phyloP scores from a whole-genome alignment of 768 basidiomycete genomes.

The Lentinula edodes region DNA sequence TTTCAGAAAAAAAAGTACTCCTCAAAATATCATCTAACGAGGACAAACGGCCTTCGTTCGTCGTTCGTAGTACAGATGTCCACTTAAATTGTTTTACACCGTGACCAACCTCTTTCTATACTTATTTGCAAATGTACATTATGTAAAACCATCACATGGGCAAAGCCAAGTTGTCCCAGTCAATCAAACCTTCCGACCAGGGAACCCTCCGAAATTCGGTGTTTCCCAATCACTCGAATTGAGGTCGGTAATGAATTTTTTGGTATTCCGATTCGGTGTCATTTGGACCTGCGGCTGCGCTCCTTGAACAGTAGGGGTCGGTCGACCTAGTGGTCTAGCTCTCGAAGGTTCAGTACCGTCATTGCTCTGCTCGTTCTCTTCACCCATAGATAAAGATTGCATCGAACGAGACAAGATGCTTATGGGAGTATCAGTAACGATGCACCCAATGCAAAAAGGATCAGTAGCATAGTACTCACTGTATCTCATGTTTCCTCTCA shows the following conservation, averaged over 20 bases:
- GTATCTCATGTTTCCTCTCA: constrained; percentile 66
- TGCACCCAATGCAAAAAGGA: not conserved
- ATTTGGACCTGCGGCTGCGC: not conserved
- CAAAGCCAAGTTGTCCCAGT: not conserved
- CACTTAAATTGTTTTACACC: too few species aligned
- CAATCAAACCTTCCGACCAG: not conserved
- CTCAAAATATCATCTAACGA: too few species aligned
- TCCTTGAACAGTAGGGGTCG: not conserved
- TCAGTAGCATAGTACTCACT: constrained; percentile 37
- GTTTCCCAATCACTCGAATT: not conserved
- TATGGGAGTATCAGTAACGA: not conserved
- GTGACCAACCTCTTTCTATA: too few species aligned
- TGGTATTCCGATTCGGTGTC: not conserved
- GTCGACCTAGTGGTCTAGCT: not conserved
- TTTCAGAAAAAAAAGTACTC: too few species aligned
- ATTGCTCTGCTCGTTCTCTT: not conserved
- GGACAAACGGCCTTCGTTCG: too few species aligned
- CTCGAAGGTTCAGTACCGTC: not conserved
- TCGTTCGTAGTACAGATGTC: too few species aligned
- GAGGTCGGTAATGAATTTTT: not conserved
- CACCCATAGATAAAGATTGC: constrained; percentile 1
- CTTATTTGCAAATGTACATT: too few species aligned
- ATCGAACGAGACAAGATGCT: constrained; percentile 34
- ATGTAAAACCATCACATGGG: too few species aligned
- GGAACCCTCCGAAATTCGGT: not conserved